phyloP scores from a whole-genome alignment of 169 alveolate species.

The Plasmodium coatneyi region DNA sequence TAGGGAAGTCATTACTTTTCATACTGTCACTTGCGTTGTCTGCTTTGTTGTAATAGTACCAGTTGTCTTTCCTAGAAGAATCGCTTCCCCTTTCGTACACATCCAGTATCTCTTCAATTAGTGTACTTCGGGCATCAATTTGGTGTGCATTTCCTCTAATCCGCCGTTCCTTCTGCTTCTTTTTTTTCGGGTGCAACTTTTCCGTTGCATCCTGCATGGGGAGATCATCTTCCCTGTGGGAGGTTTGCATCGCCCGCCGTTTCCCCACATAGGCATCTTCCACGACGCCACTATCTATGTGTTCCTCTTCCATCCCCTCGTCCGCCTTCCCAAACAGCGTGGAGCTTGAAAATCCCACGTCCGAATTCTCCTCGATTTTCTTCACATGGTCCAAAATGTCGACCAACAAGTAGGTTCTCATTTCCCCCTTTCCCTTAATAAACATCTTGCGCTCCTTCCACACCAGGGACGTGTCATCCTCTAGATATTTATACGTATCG shows the following conservation, averaged over 20 bases:
- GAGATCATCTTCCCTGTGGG: not conserved
- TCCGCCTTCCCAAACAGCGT: not conserved
- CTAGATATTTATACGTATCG: conserved; percentile 75
- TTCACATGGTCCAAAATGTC: conserved; percentile 40
- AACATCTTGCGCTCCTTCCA: conserved; percentile 79
- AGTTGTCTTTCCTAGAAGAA: not conserved
- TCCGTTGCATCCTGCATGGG: not conserved
- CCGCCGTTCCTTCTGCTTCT: not conserved
- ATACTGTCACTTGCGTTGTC: conserved; percentile 21
- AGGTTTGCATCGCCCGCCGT: not conserved
- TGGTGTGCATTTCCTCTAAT: not conserved
- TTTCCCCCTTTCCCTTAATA: conserved; percentile 85
- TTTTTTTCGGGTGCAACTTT: not conserved
- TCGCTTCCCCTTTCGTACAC: not conserved
- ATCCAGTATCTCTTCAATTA: conserved; percentile 11
- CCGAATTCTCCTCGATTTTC: not conserved
- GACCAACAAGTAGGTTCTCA: conserved; percentile 82
- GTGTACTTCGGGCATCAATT: not conserved
- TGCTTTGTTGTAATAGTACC: not conserved
- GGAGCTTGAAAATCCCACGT: conserved; percentile 1
- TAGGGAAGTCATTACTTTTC: not conserved
- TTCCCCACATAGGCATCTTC: not conserved
- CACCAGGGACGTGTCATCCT: conserved; percentile 75
- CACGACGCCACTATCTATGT: not conserved
- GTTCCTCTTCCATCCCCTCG: not conserved